Conservation (phyloP, 73 alveolate genomes). For the Vitrella brassicaformis region DNA sequence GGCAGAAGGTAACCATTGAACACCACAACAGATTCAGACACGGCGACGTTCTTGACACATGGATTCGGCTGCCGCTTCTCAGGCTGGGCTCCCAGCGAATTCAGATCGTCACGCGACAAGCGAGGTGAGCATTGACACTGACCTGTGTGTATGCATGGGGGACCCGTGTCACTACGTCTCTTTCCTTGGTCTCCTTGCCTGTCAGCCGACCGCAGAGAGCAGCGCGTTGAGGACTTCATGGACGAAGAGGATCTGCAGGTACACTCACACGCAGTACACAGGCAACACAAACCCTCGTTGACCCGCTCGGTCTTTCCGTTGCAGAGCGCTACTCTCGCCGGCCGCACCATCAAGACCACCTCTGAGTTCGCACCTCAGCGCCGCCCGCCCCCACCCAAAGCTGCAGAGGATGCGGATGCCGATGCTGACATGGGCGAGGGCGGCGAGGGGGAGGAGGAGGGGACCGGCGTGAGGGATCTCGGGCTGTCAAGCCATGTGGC, state of each 20-base stretch:
- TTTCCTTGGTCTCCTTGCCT: background rate
- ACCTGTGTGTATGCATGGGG: background rate
- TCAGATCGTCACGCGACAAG: conserved; percentile 1
- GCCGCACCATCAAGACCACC: too few species aligned
- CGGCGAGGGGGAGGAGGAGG: too few species aligned
- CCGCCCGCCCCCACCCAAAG: too few species aligned
- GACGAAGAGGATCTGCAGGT: conserved; percentile 44
- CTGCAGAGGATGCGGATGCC: too few species aligned
- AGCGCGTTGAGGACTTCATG: conserved; percentile 35
- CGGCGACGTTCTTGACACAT: background rate
- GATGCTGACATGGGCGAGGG: too few species aligned
- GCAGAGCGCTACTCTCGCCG: too few species aligned
- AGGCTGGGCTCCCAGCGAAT: conserved; percentile 32
- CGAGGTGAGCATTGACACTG: background rate
- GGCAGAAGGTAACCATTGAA: conserved; percentile 5
- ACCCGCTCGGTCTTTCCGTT: too few species aligned
- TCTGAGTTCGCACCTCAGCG: too few species aligned
- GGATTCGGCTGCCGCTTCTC: background rate
- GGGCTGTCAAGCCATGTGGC: too few species aligned
- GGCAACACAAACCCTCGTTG: too few species aligned
- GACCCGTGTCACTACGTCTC: background rate
- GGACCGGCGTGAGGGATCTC: too few species aligned
- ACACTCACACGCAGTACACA: too few species aligned
- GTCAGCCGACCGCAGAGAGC: conserved; percentile 7
- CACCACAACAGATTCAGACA: background rate